A percentile compares a stretch with the other conserved stretches of the same genome.
Conservation (phyloP, 2,329 filamentous ascomycete genomes). For the Coniella lustricola region DNA sequence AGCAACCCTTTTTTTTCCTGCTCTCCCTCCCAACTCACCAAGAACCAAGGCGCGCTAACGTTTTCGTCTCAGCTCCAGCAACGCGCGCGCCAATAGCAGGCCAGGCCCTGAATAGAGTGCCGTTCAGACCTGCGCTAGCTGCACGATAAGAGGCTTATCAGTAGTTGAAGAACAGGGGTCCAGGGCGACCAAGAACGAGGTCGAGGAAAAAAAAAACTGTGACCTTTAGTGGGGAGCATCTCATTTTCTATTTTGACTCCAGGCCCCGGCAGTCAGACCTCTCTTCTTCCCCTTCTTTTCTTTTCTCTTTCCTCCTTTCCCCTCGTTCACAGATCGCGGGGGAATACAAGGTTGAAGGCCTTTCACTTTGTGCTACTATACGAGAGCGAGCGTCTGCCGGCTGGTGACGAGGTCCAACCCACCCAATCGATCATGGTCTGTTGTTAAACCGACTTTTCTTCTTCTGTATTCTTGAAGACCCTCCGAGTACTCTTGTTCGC, state of each 20-base stretch:
- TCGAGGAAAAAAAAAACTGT: slow-evolving; percentile 7
- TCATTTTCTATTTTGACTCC: not conserved
- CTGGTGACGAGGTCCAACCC: slow-evolving; percentile 14
- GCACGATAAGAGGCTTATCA: slow-evolving; percentile 5
- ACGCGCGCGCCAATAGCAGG: slow-evolving; percentile 2
- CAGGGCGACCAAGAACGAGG: not conserved
- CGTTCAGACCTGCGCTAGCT: not conserved
- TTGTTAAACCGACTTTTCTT: slow-evolving; percentile 4
- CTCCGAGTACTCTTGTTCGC: slow-evolving; percentile 5
- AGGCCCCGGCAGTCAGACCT: not conserved
- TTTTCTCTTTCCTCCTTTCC: not conserved
- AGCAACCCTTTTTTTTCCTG: no score
- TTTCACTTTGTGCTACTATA: slow-evolving; percentile 1
- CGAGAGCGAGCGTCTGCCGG: slow-evolving; percentile 3
- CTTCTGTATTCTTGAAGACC: slow-evolving; percentile 4
- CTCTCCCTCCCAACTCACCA: not conserved
- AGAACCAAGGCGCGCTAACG: not conserved
- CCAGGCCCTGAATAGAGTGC: not conserved
- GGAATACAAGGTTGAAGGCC: slow-evolving; percentile 1
- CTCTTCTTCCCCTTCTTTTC: not conserved
- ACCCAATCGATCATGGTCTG: slow-evolving; percentile 9
- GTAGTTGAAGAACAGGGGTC: not conserved
- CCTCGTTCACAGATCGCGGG: not conserved
- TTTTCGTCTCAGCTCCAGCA: not conserved
- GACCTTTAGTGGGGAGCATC: slow-evolving; percentile 2